A percentile compares a stretch with the other conserved stretches of the same genome.
Conservation (phyloP, 352 stramenopile species). For the Phytophthora palmivora region DNA sequence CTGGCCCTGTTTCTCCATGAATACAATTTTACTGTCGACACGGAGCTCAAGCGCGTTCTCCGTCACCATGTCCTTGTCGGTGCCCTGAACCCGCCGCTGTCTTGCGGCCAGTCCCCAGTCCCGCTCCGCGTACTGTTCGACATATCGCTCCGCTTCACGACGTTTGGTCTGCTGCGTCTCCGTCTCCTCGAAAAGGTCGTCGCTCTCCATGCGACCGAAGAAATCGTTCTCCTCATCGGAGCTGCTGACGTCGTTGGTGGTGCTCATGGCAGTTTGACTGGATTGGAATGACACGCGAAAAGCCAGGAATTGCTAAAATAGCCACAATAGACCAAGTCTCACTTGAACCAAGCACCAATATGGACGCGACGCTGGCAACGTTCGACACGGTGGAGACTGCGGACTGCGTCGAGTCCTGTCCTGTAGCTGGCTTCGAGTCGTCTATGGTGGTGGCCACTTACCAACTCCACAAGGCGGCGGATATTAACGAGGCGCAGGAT, state of each 20-base stretch:
- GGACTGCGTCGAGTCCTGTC: conserved; percentile 87
- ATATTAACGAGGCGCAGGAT: conserved; percentile 31
- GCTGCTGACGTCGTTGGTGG: conserved; percentile 22
- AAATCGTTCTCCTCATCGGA: conserved; percentile 50
- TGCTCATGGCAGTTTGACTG: conserved; percentile 30
- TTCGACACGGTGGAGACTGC: conserved; percentile 84
- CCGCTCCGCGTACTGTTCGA: conserved; percentile 47
- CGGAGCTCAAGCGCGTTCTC: conserved; percentile 40
- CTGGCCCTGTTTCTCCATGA: conserved; percentile 62
- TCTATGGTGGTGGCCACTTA: conserved; percentile 84
- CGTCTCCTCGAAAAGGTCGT: conserved; percentile 54
- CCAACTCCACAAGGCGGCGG: conserved; percentile 74
- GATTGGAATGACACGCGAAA: conserved; percentile 29
- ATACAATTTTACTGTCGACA: conserved; percentile 32
- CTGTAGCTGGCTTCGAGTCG: conserved; percentile 61
- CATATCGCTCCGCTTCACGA: conserved; percentile 38
- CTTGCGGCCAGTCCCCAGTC: conserved; percentile 47
- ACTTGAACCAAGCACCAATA: conserved; percentile 5
- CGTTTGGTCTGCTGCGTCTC: conserved; percentile 45
- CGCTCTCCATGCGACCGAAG: conserved; percentile 45
- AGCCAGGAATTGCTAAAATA: conserved; percentile 20
- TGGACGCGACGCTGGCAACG: conserved; percentile 57
- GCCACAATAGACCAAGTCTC: not conserved
- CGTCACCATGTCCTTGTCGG: conserved; percentile 42
- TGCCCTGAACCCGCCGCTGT: conserved; percentile 34